phyloP scores from a whole-genome alignment of 2,329 filamentous ascomycete species.

The Fusarium tuaranense region DNA sequence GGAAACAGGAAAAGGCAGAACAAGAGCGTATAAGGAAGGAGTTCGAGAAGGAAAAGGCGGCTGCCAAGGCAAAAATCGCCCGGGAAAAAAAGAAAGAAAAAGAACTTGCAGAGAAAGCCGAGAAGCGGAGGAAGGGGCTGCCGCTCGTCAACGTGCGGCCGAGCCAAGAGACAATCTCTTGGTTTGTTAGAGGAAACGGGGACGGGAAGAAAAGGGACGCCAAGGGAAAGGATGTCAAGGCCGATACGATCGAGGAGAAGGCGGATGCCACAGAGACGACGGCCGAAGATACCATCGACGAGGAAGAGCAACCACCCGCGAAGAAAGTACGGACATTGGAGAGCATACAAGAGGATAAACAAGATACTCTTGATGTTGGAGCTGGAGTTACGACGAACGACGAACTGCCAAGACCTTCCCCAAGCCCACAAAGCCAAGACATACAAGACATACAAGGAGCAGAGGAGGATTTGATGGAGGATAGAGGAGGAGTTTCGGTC shows the following conservation, averaged over 20 bases:
- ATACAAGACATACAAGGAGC: not conserved
- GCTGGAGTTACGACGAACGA: not conserved
- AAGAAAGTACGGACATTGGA: slow-evolving; percentile 20
- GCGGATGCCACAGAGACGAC: not conserved
- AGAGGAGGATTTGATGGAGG: not conserved
- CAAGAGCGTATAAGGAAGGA: slow-evolving; percentile 67
- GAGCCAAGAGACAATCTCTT: slow-evolving; percentile 68
- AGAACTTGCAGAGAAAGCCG: slow-evolving; percentile 61
- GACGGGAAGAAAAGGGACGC: slow-evolving; percentile 47
- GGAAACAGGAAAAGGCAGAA: slow-evolving; percentile 58
- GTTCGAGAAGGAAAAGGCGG: slow-evolving; percentile 61
- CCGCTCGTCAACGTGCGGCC: slow-evolving; percentile 66
- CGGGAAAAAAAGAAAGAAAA: slow-evolving; percentile 69
- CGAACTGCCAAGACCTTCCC: not conserved
- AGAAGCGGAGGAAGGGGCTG: slow-evolving; percentile 63
- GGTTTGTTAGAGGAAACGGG: slow-evolving; percentile 59
- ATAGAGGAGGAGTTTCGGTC: not conserved
- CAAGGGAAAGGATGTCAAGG: slow-evolving; percentile 31
- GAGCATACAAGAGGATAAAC: slow-evolving; percentile 25
- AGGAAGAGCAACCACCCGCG: not conserved
- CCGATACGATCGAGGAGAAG: slow-evolving; percentile 7
- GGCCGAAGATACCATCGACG: not conserved
- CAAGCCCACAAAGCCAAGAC: not conserved
- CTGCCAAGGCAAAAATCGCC: slow-evolving; percentile 60
- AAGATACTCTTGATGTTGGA: slow-evolving; percentile 4